Percentiles rank a stretch among this genome's conserved stretches.
These are phyloP conservation scores for Adenanthera pavonina DNA, from an alignment of 306 rosid species.

Conservation along the genomic window DNA sequence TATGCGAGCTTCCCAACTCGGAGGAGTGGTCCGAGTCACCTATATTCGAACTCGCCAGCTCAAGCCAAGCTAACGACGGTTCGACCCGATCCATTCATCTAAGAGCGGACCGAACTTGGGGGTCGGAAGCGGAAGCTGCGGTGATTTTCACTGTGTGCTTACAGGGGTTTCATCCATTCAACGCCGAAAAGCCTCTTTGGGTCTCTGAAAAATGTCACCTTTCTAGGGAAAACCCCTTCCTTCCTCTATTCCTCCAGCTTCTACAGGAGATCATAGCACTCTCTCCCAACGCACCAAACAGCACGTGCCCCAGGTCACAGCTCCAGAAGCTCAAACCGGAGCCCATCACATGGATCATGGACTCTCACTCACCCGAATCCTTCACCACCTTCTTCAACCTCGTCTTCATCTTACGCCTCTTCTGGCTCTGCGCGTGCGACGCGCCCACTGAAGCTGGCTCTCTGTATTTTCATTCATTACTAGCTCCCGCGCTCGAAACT, in stretches of 20 bases:
- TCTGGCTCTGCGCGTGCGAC: conserved; percentile 88
- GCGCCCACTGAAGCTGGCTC: conserved; percentile 78
- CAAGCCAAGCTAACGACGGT: conserved; percentile 16
- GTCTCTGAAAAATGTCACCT: conserved; percentile 70
- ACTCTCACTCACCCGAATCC: conserved; percentile 86
- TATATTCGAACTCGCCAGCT: conserved; percentile 61
- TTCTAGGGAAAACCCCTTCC: conserved; percentile 73
- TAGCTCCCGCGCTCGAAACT: conserved; percentile 59
- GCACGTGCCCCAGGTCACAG: conserved; percentile 86
- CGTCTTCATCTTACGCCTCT: conserved; percentile 72
- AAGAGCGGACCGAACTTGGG: conserved; percentile 59
- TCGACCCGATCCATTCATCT: conserved; percentile 62
- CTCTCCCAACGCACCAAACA: conserved; percentile 71
- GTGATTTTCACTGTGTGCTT: conserved; percentile 62
- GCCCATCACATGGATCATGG: conserved; percentile 85
- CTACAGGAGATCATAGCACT: conserved; percentile 82
- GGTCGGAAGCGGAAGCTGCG: conserved; percentile 50
- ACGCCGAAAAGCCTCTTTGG: conserved; percentile 62
- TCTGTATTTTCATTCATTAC: conserved; percentile 63
- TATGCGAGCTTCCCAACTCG: conserved; percentile 70
- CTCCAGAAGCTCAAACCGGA: conserved; percentile 77
- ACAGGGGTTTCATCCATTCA: conserved; percentile 61
- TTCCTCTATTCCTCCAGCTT: conserved; percentile 79
- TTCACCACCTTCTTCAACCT: conserved; percentile 80
- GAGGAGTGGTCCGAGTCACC: conserved; percentile 53